These are phyloP conservation scores for Gracilaria domingensis DNA, from an alignment of 23 red algal genomes.

Conservation along the genomic window DNA sequence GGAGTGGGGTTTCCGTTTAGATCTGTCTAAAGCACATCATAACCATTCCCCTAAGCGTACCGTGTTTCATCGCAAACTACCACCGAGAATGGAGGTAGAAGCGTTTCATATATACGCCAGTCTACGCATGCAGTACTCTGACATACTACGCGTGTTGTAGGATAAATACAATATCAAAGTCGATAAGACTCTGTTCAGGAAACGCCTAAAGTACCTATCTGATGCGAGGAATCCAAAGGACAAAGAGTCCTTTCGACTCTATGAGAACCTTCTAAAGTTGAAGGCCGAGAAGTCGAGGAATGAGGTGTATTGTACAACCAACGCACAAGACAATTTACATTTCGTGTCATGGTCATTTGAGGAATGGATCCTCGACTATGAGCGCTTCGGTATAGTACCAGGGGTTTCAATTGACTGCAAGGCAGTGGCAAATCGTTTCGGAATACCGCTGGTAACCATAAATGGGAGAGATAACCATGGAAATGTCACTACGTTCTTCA, in stretches of 20 bases:
- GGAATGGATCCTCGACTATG: conserved; percentile 7
- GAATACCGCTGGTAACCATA: conserved; percentile 11
- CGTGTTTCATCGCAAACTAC: background rate
- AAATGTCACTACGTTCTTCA: conserved; percentile 15
- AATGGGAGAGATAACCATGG: conserved; percentile 23
- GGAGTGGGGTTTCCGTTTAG: background rate
- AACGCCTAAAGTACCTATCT: background rate
- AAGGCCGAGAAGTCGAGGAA: background rate
- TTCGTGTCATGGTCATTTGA: background rate
- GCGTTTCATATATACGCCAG: conserved; percentile 1
- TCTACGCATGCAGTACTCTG: conserved; percentile 7
- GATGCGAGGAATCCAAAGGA: background rate
- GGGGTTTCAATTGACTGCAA: conserved; percentile 22
- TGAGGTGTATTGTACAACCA: background rate
- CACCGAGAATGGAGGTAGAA: conserved; percentile 1
- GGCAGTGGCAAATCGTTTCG: conserved; percentile 3
- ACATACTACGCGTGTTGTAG: conserved; percentile 2
- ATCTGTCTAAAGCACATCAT: background rate
- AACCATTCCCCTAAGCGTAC: background rate
- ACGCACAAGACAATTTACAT: background rate
- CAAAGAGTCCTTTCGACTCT: conserved; percentile 4
- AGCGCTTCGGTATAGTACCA: conserved; percentile 24
- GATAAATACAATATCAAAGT: conserved; percentile 18
- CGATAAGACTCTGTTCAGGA: conserved; percentile 5
- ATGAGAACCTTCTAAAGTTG: background rate